Percentiles rank a stretch among this genome's conserved stretches.
Conservation (phyloP, 2,329 filamentous ascomycete genomes). For the Colletotrichum zoysiae region DNA sequence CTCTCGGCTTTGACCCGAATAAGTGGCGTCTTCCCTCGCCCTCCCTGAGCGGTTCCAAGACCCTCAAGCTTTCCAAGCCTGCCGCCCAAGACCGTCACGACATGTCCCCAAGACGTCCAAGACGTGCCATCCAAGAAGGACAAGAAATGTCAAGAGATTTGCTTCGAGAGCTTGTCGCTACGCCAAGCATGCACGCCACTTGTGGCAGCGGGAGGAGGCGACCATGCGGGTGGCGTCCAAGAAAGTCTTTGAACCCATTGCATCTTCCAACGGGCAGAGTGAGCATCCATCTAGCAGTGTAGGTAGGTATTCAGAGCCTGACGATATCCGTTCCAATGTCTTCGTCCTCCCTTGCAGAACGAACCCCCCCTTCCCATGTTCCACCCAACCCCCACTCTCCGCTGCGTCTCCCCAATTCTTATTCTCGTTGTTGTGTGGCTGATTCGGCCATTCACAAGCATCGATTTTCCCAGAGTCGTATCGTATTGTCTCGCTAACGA, state of each 20-base stretch:
- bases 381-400: background rate
- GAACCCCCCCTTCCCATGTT: background rate
- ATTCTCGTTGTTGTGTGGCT: constrained; percentile 12
- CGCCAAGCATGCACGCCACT: constrained; percentile 19
- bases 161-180: constrained; percentile 29
- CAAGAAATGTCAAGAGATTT: constrained; percentile 35
- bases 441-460: constrained; percentile 20
- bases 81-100: constrained; percentile 22
- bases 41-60: constrained; percentile 10
- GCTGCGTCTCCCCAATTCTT: constrained; percentile 2
- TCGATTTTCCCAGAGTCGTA: constrained; percentile 5
- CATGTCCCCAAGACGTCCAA: constrained; percentile 30
- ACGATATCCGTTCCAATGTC: background rate
- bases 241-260: background rate
- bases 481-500: constrained; percentile 13
- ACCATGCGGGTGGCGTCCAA: background rate
- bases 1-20: background rate
- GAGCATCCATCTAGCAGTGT: background rate
- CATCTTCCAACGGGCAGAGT: background rate
- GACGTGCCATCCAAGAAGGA: constrained; percentile 26
- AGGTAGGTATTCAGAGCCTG: background rate
- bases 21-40: constrained; percentile 1
- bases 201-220: background rate
- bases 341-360: background rate
- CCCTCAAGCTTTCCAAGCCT: constrained; percentile 31